A percentile compares a stretch with the other conserved stretches of the same genome.
Evolutionary conservation across 2,329 filamentous ascomycete species (phyloP).

Genomic region (Cadophora gregata): DNA sequence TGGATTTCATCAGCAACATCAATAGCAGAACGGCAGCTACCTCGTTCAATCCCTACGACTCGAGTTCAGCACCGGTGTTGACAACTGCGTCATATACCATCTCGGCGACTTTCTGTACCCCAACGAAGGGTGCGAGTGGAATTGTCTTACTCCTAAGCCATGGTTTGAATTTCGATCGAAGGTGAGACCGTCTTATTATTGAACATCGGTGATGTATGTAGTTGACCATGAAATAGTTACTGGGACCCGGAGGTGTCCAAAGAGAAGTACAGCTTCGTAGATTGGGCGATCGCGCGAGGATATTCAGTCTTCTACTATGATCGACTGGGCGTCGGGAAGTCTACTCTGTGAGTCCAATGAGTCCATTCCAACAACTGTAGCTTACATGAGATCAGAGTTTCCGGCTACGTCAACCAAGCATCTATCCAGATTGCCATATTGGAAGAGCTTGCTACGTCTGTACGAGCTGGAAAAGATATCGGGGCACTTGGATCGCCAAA

Average conservation of each 20-base stretch:
- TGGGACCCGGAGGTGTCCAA: slow-evolving; percentile 43
- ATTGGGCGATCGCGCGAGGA: slow-evolving; percentile 41
- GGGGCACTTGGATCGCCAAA: slow-evolving; percentile 28
- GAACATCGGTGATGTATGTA: background rate
- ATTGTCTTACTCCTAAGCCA: background rate
- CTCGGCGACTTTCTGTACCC: background rate
- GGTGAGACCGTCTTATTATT: background rate
- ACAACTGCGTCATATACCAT: slow-evolving; percentile 2
- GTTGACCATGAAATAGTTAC: slow-evolving; percentile 34
- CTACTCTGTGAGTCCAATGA: background rate
- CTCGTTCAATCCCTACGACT: background rate
- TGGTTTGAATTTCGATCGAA: slow-evolving; percentile 12
- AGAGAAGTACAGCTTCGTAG: slow-evolving; percentile 45
- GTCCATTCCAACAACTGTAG: background rate
- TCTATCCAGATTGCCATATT: background rate
- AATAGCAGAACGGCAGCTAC: slow-evolving; percentile 10
- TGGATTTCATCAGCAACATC: slow-evolving; percentile 11
- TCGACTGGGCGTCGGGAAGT: slow-evolving; percentile 34
- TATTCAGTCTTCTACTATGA: slow-evolving; percentile 47
- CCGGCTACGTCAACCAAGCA: slow-evolving; percentile 2
- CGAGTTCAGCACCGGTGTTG: background rate
- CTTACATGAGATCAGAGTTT: background rate
- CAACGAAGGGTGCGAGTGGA: background rate
- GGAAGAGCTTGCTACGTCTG: background rate
- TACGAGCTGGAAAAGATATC: background rate